These are phyloP conservation scores for Thelonectria blattea DNA, from an alignment of 2,329 filamentous ascomycete species.

Conservation along the genomic window DNA sequence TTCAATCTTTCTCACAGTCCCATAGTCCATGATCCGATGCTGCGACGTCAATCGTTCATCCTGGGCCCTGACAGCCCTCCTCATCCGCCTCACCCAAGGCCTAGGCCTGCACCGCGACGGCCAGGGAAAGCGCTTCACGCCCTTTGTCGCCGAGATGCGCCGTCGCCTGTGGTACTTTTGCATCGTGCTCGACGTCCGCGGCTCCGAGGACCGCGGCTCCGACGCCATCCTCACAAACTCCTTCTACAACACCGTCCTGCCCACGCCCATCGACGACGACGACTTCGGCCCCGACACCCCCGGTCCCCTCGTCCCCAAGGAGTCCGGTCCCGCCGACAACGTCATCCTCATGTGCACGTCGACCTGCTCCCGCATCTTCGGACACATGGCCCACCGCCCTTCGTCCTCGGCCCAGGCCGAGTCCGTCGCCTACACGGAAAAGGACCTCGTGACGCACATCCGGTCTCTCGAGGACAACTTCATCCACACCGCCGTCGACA, in stretches of 20 bases:
- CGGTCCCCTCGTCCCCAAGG: conserved; percentile 42
- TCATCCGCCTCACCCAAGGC: conserved; percentile 52
- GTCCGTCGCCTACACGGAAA: conserved; percentile 41
- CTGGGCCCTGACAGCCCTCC: conserved; percentile 50
- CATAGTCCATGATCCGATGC: conserved; percentile 46
- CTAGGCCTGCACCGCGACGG: conserved; percentile 52
- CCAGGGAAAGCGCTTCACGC: conserved; percentile 42
- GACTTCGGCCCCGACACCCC: conserved; percentile 52
- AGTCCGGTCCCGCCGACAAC: conserved; percentile 47
- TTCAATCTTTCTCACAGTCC: neutral
- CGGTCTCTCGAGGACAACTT: conserved; percentile 49
- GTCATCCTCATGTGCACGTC: conserved; percentile 50
- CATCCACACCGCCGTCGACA: conserved; percentile 43
- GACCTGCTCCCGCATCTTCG: conserved; percentile 48
- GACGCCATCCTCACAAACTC: conserved; percentile 49
- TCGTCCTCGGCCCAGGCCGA: conserved; percentile 27
- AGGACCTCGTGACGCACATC: conserved; percentile 49
- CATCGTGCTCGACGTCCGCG: conserved; percentile 63
- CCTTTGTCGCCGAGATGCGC: conserved; percentile 65
- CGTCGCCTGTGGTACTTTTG: conserved; percentile 68
- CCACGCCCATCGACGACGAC: conserved; percentile 60
- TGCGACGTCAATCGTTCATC: conserved; percentile 47
- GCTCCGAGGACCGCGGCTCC: conserved; percentile 60
- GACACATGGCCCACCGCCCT: conserved; percentile 46
- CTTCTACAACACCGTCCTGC: conserved; percentile 54